Percentiles rank a stretch among this genome's conserved stretches.
These are phyloP conservation scores for Phytophthora sp. DNA, from an alignment of 352 stramenopile species.

Conservation along the genomic window DNA sequence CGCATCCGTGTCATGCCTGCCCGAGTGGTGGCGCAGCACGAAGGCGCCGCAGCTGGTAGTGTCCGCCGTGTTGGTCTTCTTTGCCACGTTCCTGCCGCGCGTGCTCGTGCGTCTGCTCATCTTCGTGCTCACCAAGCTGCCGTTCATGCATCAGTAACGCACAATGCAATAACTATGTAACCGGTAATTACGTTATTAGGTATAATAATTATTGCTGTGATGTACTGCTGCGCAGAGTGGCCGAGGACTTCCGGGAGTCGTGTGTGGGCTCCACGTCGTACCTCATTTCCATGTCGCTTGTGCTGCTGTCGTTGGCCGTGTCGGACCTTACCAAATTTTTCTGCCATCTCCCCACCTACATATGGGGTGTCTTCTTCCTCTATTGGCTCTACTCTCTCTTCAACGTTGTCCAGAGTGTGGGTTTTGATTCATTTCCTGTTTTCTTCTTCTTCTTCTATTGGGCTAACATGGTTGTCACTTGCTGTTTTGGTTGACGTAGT, in stretches of 20 bases:
- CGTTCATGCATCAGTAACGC: constrained; percentile 88
- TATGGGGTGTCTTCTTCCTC: constrained; percentile 91
- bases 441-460: background rate
- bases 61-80: constrained; percentile 83
- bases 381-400: constrained; percentile 91
- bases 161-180: constrained; percentile 1
- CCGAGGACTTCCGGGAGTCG: constrained; percentile 81
- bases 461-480: constrained; percentile 6
- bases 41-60: constrained; percentile 52
- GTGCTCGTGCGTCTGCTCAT: constrained; percentile 86
- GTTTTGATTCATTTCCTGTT: constrained; percentile 16
- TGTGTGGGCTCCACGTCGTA: constrained; percentile 85
- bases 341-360: constrained; percentile 79
- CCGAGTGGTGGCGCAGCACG: constrained; percentile 59
- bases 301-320: constrained; percentile 64
- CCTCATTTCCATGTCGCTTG: constrained; percentile 82
- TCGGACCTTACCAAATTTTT: constrained; percentile 70
- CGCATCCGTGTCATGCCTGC: constrained; percentile 54
- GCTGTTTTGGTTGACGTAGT: constrained; percentile 39
- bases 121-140: constrained; percentile 87
- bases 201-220: background rate
- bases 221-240: constrained; percentile 49
- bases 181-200: background rate
- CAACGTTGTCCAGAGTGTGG: constrained; percentile 86
- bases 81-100: constrained; percentile 86